Percentiles rank a stretch among this genome's conserved stretches.
phyloP scores from a whole-genome alignment of 345 rosid genomes.

The Melaleuca alternifolia region DNA sequence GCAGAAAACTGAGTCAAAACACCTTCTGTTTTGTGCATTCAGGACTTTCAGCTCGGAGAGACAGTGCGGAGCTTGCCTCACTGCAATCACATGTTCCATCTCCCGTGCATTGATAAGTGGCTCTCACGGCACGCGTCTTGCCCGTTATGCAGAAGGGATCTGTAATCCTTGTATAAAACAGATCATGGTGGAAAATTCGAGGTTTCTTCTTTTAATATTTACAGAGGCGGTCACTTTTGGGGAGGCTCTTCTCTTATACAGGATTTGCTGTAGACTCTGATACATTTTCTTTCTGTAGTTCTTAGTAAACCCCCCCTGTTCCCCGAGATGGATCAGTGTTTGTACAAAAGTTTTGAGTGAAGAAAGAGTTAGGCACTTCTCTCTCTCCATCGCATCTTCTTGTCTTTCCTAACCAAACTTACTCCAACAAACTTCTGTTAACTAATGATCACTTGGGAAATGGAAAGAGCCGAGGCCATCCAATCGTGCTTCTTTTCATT shows the following conservation, averaged over 20 bases:
- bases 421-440: background rate
- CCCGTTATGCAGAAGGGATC: conserved; percentile 91
- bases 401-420: background rate
- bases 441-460: background rate
- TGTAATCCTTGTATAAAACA: conserved; percentile 14
- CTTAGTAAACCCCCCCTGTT: background rate
- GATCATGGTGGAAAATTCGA: background rate
- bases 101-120: conserved; percentile 97
- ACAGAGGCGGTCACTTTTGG: background rate
- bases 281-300: background rate
- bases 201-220: background rate
- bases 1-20: background rate
- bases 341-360: conserved; percentile 32
- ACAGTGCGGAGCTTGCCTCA: conserved; percentile 90
- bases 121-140: conserved; percentile 83
- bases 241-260: background rate
- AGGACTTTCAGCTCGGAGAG: conserved; percentile 95
- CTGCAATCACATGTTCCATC: conserved; percentile 96
- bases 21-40: conserved; percentile 4
- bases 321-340: background rate
- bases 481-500: background rate
- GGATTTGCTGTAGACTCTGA: background rate
- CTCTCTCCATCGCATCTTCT: background rate
- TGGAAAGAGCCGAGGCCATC: background rate
- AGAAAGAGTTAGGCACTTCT: background rate